Conservation (phyloP, 2,329 filamentous ascomycete species). For the Aspergillus candidus region DNA sequence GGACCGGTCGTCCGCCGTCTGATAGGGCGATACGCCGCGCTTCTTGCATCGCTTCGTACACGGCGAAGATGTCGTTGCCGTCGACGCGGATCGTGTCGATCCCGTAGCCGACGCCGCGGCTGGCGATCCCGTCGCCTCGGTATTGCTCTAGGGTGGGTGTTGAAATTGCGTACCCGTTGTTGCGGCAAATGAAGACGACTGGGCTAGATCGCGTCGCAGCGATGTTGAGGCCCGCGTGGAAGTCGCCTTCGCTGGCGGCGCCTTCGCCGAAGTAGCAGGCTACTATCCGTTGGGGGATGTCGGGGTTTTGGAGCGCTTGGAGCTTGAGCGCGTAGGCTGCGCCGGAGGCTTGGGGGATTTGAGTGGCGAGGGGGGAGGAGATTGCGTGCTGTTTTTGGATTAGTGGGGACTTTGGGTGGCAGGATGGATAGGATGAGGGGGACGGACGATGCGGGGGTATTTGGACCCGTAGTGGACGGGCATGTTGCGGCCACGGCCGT, state of each 20-base stretch:
- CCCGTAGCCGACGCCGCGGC: slow-evolving; percentile 81
- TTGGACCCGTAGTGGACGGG: slow-evolving; percentile 90
- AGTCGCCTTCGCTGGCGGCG: slow-evolving; percentile 84
- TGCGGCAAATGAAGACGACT: slow-evolving; percentile 82
- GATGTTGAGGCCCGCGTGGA: slow-evolving; percentile 86
- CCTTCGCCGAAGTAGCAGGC: slow-evolving; percentile 88
- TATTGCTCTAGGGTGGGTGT: slow-evolving; percentile 89
- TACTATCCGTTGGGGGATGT: slow-evolving; percentile 60
- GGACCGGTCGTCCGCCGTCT: slow-evolving; percentile 71
- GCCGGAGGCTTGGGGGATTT: slow-evolving; percentile 81
- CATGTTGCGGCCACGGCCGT: slow-evolving; percentile 85
- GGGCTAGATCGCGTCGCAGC: slow-evolving; percentile 84
- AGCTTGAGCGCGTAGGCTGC: slow-evolving; percentile 84
- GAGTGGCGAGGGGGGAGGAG: slow-evolving; percentile 77
- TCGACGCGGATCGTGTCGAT: slow-evolving; percentile 89
- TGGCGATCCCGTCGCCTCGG: slow-evolving; percentile 83
- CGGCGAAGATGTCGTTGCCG: slow-evolving; percentile 90
- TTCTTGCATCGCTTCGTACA: slow-evolving; percentile 69
- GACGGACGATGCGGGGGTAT: slow-evolving; percentile 71
- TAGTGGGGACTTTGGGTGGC: neutral
- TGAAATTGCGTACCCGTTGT: slow-evolving; percentile 88
- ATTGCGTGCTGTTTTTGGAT: slow-evolving; percentile 62
- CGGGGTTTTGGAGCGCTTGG: slow-evolving; percentile 66
- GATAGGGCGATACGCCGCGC: slow-evolving; percentile 73
- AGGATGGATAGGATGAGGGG: neutral